Evolutionary conservation across 805 yeast species (phyloP).

Genomic region (Tetrapisispora arboricola): DNA sequence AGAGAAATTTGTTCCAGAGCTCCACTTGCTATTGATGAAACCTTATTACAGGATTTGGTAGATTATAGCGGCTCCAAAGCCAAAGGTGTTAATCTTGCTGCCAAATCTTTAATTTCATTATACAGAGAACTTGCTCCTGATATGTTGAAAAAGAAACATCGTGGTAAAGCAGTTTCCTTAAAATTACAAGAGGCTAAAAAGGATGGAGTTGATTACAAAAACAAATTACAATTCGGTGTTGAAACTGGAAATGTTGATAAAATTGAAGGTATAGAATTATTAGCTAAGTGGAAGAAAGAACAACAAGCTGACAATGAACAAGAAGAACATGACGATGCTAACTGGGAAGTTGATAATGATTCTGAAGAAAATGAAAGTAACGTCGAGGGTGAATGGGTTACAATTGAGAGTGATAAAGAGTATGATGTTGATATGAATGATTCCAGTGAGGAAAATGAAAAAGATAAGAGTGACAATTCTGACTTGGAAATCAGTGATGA

Average conservation of each 20-base stretch:
- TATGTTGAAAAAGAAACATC: slow-evolving; percentile 78
- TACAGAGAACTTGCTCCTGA: slow-evolving; percentile 96
- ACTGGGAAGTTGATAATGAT: slow-evolving; percentile 46
- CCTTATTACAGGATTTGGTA: slow-evolving; percentile 77
- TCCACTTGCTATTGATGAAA: slow-evolving; percentile 85
- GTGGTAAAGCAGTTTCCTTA: slow-evolving; percentile 89
- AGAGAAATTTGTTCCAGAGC: slow-evolving; percentile 89
- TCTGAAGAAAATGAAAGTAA: slow-evolving; percentile 38
- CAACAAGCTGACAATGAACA: slow-evolving; percentile 47
- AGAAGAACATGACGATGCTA: slow-evolving; percentile 52
- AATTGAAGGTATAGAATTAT: slow-evolving; percentile 83
- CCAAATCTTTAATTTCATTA: slow-evolving; percentile 72
- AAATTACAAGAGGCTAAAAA: slow-evolving; percentile 57
- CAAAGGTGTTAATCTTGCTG: slow-evolving; percentile 91
- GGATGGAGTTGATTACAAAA: slow-evolving; percentile 27
- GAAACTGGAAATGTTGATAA: slow-evolving; percentile 51
- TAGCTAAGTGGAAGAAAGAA: slow-evolving; percentile 62
- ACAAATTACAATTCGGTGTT: slow-evolving; percentile 57
- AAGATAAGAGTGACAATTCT: slow-evolving; percentile 35
- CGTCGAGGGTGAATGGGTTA: slow-evolving; percentile 88
- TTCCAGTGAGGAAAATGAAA: slow-evolving; percentile 36
- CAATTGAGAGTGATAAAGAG: slow-evolving; percentile 73
- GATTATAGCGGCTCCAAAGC: slow-evolving; percentile 90
- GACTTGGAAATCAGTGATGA: slow-evolving; percentile 36
- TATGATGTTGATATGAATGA: slow-evolving; percentile 44